Evolutionary conservation across 371 early-diverging fungal genomes (phyloP), one percentile per base, ranked within the genome.

Genomic region (Lichtheimia ornata): DNA sequence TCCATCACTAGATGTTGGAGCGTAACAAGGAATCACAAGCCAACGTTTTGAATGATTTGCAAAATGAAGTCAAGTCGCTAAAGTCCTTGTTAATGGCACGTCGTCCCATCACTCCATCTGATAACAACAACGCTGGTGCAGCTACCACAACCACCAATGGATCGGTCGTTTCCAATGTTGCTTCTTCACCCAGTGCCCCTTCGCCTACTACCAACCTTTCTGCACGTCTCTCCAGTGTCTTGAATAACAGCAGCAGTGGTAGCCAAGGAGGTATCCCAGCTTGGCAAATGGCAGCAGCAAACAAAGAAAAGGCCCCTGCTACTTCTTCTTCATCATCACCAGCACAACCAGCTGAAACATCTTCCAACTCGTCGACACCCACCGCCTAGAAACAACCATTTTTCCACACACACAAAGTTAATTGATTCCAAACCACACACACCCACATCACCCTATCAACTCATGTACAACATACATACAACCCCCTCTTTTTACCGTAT

Each of bases 11-110:
- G 91, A 68, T 91, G 65, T 67, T 92, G 67, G 89, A 92, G 28
- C 89, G 89, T 69, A 79, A 83, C 56, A 91, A 90, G 63, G 87
- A 91, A 52, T 76, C 88, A 28, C 91, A 91, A 64, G 75, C 76
- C n/a, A 77, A 84, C 25, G 82, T 91, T 14, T 65, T 94, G 71
- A 72, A 76, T n/a, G 96, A 97, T 44, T 80, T 97, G 17, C 97
- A 97, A 75, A 83, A 84, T 20, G 98, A 97, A 74, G 86, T 97
- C 79, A 94, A 94, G 67, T 92, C 92, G 15, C 83, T 97, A 50
- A 94, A 96, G 67, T 91, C 90, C 59, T 80, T 97, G 60, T 69
- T 97, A 53, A 66, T 94, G 53, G 94, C 88, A 66, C 87, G 94
- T 41, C 89, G 93, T 45, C 63, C 74, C 12, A 22, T 50, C 56